Evolutionary conservation across 2,329 filamentous ascomycete genomes (phyloP).

Genomic region (Aspergillus sp.): DNA sequence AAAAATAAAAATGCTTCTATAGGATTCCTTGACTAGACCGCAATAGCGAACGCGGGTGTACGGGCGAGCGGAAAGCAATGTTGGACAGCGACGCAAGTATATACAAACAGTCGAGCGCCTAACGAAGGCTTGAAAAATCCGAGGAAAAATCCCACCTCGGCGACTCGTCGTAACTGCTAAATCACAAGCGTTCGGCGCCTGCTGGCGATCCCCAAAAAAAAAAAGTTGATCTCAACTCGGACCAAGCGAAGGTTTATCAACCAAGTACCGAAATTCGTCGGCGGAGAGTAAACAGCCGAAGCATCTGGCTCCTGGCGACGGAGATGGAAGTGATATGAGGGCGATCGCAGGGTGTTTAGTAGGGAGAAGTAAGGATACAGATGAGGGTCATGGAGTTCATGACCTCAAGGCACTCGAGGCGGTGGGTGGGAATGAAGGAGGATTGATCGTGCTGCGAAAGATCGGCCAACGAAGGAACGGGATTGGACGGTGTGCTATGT

Average conservation of each 20-base stretch:
- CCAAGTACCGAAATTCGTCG: slow-evolving; percentile 9
- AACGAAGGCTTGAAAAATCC: neutral
- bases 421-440: slow-evolving; percentile 20
- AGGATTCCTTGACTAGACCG: neutral
- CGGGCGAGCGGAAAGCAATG: neutral
- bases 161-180: neutral
- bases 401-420: slow-evolving; percentile 13
- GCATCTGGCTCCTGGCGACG: slow-evolving; percentile 3
- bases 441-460: slow-evolving; percentile 15
- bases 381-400: slow-evolving; percentile 16
- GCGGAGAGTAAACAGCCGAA: neutral
- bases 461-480: slow-evolving; percentile 11
- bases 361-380: slow-evolving; percentile 17
- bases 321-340: neutral
- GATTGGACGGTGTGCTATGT: slow-evolving; percentile 21
- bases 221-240: neutral
- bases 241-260: slow-evolving; percentile 1
- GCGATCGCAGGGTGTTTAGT: slow-evolving; percentile 6
- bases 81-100: neutral
- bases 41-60: neutral
- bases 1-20: neutral
- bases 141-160: neutral
- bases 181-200: slow-evolving; percentile 1
- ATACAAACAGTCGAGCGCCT: neutral
- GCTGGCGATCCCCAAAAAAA: neutral